Evolutionary conservation across 169 alveolate genomes (phyloP), one percentile per base, ranked within the genome.

Genomic region (Plasmodium coatneyi): DNA sequence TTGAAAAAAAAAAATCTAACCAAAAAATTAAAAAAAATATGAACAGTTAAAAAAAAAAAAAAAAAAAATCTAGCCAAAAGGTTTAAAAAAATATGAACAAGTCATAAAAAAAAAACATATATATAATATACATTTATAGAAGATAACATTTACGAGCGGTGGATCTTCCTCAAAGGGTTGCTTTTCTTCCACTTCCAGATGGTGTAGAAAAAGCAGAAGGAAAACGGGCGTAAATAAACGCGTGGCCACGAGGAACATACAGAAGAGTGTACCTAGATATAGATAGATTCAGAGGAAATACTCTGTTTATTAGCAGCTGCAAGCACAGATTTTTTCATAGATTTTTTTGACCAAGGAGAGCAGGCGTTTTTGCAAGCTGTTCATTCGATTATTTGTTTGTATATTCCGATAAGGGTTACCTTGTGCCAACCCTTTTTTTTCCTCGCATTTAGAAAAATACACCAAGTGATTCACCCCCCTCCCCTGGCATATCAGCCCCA

Each of bases 31-130:
- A 19, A 66, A 66, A 66, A 66, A 22, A 25, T 66, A 66, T 66
- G 76, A 66, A 56, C 72, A 56, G 34, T 60, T 60, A 66, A 66
- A 66, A 66, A 66, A 66, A 56, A n/a, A 66, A 66, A 66, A 66
- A 66, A 66, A 60, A 7, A 60, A 25, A 66, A 25, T 22, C 36
- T 12, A 49, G 7, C 60, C 30, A 66, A 66, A 66, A 66, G 36
- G 34, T 66, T 28, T 28, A 25, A 25, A 66, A 66, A 66, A 66
- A 2, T 66, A 66, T 66, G 76, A 66, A 66, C 76, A 66, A 25
- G 76, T 28, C 76, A 28, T 66, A 49, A 49, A 49, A 49, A 12
- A 49, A 49, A 49, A 49, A 22, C 16, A 60, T 66, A 66, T 22
- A 66, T 66, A 66, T 28, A 66, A 66, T 66, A 66, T 66, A 66